Base-by-base conservation (phyloP, 768 basidiomycete species). In the Trametes villosa region DNA sequence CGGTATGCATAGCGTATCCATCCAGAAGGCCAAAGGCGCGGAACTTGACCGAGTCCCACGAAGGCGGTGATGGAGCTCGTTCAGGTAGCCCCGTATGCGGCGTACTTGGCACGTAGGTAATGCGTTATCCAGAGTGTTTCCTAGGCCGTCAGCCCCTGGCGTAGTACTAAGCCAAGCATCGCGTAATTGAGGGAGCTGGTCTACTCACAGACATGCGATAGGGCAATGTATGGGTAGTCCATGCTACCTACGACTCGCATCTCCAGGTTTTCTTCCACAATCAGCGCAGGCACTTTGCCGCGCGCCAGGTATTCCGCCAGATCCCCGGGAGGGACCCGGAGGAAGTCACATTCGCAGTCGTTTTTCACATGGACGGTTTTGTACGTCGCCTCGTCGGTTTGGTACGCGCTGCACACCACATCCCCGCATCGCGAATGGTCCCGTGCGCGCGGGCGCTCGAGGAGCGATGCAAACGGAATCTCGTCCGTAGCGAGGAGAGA, bases 71-170 rank as follows among this genome's bases (percentile, higher is more conserved):
- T 48, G 24, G 12, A 59, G 38, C 3, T 29, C 29, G 9, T 24
- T 13, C 9, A 44, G 17, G 41, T 50, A 51, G 17, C 17, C 30
- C 22, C 45, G 36, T n/a, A 59, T n/a, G 1, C 57, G 57, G 15
- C 57, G 49, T 3, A 59, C 22, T 22, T 59, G 49, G 31, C 57
- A 59, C 3, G 6, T 50, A 15, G 57, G 57, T 7, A 59, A 17
- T 13, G 49, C 45, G 17, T 59, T 59, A 15, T 42, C 29, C 3
- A 12, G 4, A 11, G 57, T 36, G 20, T 59, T 59, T n/a, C 57
- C 57, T 24, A 59, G 24, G 9, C 57, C 57, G 44, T 59, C 57
- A 1, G 57, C 57, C 57, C 57, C 57, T 59, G 3, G 6, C 20
- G 47, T 17, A 27, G 44, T 18, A 45, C 2, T 22, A 15, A n/a